A percentile compares a stretch with the other conserved stretches of the same genome.
phyloP scores from a whole-genome alignment of 2,329 filamentous ascomycete species.

The Aureobasidium musti region DNA sequence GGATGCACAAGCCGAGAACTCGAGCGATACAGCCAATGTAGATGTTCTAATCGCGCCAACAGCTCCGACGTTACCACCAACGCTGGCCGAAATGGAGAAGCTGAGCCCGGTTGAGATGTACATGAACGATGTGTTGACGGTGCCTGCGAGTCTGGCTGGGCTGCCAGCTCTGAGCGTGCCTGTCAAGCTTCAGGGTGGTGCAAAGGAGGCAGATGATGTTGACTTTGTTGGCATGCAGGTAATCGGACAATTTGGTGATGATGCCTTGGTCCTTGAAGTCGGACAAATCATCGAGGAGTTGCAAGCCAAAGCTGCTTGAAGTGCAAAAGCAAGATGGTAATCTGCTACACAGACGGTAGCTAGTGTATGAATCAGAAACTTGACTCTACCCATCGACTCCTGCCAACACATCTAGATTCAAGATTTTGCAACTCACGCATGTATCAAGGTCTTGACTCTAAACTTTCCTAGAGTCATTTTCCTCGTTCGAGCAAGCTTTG shows the following conservation, averaged over 20 bases:
- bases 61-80: slow-evolving; percentile 73
- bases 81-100: slow-evolving; percentile 58
- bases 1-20: slow-evolving; percentile 32
- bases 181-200: slow-evolving; percentile 42
- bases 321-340: background rate
- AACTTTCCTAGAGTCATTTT: background rate
- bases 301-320: background rate
- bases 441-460: slow-evolving; percentile 9
- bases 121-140: slow-evolving; percentile 93
- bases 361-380: background rate
- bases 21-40: slow-evolving; percentile 53
- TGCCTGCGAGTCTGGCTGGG: slow-evolving; percentile 89
- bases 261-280: slow-evolving; percentile 62
- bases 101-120: slow-evolving; percentile 71
- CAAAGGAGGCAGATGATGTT: slow-evolving; percentile 39
- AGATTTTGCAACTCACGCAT: background rate
- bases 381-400: background rate
- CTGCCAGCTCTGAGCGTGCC: slow-evolving; percentile 87
- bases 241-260: slow-evolving; percentile 80
- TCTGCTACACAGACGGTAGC: slow-evolving; percentile 1
- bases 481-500: background rate
- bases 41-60: slow-evolving; percentile 89
- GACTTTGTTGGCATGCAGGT: slow-evolving; percentile 67
- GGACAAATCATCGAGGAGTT: slow-evolving; percentile 53
- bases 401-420: background rate